Base-by-base conservation (phyloP, 306 rosid genomes). In the Prunus armeniaca region DNA sequence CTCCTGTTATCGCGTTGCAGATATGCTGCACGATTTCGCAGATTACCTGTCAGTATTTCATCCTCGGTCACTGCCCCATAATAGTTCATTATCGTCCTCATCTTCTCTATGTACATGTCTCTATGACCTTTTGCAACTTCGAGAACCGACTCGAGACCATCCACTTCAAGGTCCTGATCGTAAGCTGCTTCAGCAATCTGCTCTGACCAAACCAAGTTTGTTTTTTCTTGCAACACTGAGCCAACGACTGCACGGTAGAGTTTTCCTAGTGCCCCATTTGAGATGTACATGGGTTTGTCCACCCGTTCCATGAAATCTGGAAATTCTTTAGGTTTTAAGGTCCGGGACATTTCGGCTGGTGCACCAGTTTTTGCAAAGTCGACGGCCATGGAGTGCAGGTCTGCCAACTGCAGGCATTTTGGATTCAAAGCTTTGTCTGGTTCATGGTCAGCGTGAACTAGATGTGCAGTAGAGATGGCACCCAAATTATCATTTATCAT, bases 291-390 rank as follows among this genome's bases (percentile, higher is more conserved):
- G 52, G 90, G 95, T 71, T 86, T 90, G 30, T 86, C 97, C 7
- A 64, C 46, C 85, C 98, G 88, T 91, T 87, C 97, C 95, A 95
- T 86, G 86, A 95, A 95, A 86, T 95, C 96, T 0, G 98, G 98
- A 76, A 83, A 92, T 63, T 79, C 92, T 80, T 73, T 89, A 0
- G 98, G 98, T 81, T 88, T 92, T 71, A 95, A 73, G 47, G 73
- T 67, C 80, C 88, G 82, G 6, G 93, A 91, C 98, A 95, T 90
- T 83, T 88, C 98, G 12, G 97, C 98, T 25, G 98, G 97, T 18
- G 96, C 95, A 27, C 98, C 98, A 0, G 97, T 92, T 82, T 95
- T 92, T 25, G 98, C 98, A 80, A 90, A 95, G 85, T 95, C 98
- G 41, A 95, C 98, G 20, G 98, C 98, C 97, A 87, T 86, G 79